A percentile compares a stretch with the other conserved stretches of the same genome.
Conservation (phyloP, 2,329 filamentous ascomycete species). For the Xylaria sp. region DNA sequence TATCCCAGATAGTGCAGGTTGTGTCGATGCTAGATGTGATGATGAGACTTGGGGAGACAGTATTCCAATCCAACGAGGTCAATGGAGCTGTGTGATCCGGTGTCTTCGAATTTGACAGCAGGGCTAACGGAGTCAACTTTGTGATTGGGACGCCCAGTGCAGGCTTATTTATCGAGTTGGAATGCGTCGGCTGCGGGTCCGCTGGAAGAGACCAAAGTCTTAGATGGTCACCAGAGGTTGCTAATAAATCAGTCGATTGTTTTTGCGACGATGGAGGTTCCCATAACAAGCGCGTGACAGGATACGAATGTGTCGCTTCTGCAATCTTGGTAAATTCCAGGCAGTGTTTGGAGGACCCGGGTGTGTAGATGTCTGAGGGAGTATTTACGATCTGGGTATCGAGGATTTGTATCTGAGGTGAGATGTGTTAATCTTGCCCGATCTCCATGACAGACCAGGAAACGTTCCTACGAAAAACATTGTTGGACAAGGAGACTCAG, state of each 20-base stretch:
- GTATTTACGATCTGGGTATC: constrained; percentile 83
- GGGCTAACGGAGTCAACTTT: constrained; percentile 90
- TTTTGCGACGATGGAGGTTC: constrained; percentile 95
- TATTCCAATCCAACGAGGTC: constrained; percentile 98
- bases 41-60: constrained; percentile 93
- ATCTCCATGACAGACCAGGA: background rate
- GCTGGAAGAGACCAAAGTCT: constrained; percentile 91
- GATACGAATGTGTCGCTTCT: constrained; percentile 97
- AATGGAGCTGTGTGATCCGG: constrained; percentile 97
- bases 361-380: constrained; percentile 72
- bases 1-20: constrained; percentile 99
- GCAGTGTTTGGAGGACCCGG: constrained; percentile 76
- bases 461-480: constrained; percentile 1
- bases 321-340: constrained; percentile 94
- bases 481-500: background rate
- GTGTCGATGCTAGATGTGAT: constrained; percentile 99
- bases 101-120: constrained; percentile 97
- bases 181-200: constrained; percentile 67
- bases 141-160: constrained; percentile 67
- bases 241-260: constrained; percentile 91
- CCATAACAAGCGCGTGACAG: constrained; percentile 94
- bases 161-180: constrained; percentile 74
- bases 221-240: constrained; percentile 94
- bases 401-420: constrained; percentile 88
- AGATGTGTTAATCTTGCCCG: constrained; percentile 27